These are phyloP conservation scores for Ceratocystis destructans DNA, from an alignment of 2,329 filamentous ascomycete genomes.

Conservation along the genomic window DNA sequence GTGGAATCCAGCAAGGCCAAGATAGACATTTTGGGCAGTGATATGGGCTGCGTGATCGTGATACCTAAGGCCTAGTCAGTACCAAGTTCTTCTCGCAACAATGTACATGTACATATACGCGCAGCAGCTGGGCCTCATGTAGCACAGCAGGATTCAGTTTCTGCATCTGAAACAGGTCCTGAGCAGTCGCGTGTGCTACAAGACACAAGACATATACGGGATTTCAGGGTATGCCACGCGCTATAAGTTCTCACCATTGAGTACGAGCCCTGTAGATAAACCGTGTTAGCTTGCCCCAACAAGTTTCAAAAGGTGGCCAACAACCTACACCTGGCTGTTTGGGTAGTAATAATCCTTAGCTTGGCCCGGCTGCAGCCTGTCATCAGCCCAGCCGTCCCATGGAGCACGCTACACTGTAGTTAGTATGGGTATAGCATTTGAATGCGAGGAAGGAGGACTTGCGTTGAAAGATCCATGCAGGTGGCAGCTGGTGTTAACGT, in stretches of 20 bases:
- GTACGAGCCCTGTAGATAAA: constrained; percentile 30
- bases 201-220: background rate
- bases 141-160: background rate
- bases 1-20: constrained; percentile 43
- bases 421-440: background rate
- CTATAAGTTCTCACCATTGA: constrained; percentile 30
- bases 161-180: background rate
- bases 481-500: constrained; percentile 35
- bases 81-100: background rate
- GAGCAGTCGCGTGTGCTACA: background rate
- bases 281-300: background rate
- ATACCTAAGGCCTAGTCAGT: constrained; percentile 26
- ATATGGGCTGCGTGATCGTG: constrained; percentile 34
- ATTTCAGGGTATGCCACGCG: background rate
- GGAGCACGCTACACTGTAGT: constrained; percentile 26
- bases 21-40: constrained; percentile 43
- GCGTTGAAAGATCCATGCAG: constrained; percentile 39
- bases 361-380: constrained; percentile 36
- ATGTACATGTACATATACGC: too few species aligned
- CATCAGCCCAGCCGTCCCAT: constrained; percentile 39
- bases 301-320: background rate
- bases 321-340: constrained; percentile 31
- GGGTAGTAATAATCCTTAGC: constrained; percentile 52
- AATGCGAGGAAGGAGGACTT: background rate
- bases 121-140: background rate